Conservation (phyloP, 2,329 filamentous ascomycete species). For the Fusarium acutatum region DNA sequence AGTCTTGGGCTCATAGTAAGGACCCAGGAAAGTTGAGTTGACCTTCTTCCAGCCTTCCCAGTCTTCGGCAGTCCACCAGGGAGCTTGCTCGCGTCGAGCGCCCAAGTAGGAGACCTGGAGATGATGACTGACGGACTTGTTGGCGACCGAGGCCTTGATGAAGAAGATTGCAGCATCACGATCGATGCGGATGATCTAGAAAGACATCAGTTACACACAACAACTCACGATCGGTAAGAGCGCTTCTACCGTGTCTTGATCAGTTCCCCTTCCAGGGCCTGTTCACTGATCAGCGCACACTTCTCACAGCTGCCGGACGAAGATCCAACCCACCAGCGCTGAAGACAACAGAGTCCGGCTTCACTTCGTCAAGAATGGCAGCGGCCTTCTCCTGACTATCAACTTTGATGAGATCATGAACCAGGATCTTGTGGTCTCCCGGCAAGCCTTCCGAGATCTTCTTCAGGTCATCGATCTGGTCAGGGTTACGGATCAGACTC, state of each 20-base stretch:
- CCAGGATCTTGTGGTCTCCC: conserved; percentile 69
- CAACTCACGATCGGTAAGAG: not conserved
- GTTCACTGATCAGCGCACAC: conserved; percentile 8
- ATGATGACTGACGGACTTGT: conserved; percentile 59
- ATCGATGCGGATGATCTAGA: conserved; percentile 38
- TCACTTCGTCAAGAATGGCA: conserved; percentile 64
- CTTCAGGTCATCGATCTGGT: conserved; percentile 69
- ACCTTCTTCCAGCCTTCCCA: conserved; percentile 51
- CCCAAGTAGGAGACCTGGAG: conserved; percentile 67
- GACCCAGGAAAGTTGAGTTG: conserved; percentile 52
- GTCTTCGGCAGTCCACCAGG: conserved; percentile 60
- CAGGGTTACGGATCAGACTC: conserved; percentile 73
- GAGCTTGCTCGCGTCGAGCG: conserved; percentile 55
- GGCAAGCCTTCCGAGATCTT: conserved; percentile 62
- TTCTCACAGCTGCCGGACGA: not conserved
- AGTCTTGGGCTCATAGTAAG: conserved; percentile 64
- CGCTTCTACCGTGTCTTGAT: conserved; percentile 50
- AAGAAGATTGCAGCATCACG: conserved; percentile 40
- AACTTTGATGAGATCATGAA: conserved; percentile 74
- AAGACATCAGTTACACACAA: conserved; percentile 4
- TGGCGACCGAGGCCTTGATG: conserved; percentile 33
- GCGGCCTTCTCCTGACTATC: conserved; percentile 62
- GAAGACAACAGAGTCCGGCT: conserved; percentile 71
- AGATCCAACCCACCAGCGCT: conserved; percentile 54
- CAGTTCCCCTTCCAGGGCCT: conserved; percentile 44